Percentiles rank a stretch among this genome's conserved stretches.
Conservation (phyloP, 78 protist genomes). For the Dictyostelium brefeldianum region DNA sequence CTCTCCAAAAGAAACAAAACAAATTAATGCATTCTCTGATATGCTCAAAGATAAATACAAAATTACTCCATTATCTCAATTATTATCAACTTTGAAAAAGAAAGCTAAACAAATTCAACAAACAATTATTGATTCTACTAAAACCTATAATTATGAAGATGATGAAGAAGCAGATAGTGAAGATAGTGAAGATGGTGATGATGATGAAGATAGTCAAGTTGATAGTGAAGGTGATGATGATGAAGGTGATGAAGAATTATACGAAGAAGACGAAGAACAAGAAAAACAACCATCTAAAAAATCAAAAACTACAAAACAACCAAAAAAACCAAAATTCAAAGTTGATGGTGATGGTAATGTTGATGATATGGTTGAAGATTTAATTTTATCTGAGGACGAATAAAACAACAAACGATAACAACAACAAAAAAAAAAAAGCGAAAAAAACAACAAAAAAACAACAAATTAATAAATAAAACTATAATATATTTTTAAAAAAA, state of each 20-base stretch:
- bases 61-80: slow-evolving; percentile 25
- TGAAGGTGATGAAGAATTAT: slow-evolving; percentile 21
- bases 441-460: background rate
- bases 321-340: slow-evolving; percentile 25
- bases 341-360: background rate
- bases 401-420: background rate
- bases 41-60: slow-evolving; percentile 17
- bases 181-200: slow-evolving; percentile 49
- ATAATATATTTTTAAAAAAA: background rate
- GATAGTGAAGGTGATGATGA: slow-evolving; percentile 33
- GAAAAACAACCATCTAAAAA: slow-evolving; percentile 25
- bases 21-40: slow-evolving; percentile 34
- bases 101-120: slow-evolving; percentile 14
- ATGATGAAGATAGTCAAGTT: background rate
- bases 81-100: background rate
- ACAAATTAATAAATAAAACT: background rate
- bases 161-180: slow-evolving; percentile 29
- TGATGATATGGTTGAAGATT: slow-evolving; percentile 74
- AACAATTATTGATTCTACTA: slow-evolving; percentile 12
- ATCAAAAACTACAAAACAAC: slow-evolving; percentile 13
- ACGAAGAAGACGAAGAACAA: slow-evolving; percentile 48
- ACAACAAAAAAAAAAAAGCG: background rate
- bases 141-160: slow-evolving; percentile 28
- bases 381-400: slow-evolving; percentile 68
- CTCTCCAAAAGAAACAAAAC: slow-evolving; percentile 80